These are phyloP conservation scores for Phellopilus nigrolimitatus DNA, from an alignment of 1,284 basidiomycete genomes.

Conservation along the genomic window DNA sequence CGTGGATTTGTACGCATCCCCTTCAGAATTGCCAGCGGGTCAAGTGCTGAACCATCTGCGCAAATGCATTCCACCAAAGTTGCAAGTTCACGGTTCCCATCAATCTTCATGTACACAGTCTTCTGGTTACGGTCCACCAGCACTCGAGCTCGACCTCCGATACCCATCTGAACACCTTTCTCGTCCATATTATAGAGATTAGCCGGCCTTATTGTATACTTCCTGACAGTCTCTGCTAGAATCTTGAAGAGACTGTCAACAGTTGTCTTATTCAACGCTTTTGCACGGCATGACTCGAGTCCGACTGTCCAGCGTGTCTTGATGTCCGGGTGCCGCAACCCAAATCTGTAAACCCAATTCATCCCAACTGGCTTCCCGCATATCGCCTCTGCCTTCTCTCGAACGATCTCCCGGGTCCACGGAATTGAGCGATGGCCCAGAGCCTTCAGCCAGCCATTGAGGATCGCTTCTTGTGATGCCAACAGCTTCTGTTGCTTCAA, in stretches of 20 bases:
- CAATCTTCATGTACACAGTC: background rate
- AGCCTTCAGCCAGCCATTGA: background rate
- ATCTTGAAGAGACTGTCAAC: slow-evolving; percentile 22
- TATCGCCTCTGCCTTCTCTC: too few relatives aligned
- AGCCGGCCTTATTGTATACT: slow-evolving; percentile 22
- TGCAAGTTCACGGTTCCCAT: slow-evolving; percentile 20
- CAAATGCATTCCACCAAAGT: slow-evolving; percentile 23
- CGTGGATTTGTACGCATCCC: slow-evolving; percentile 9
- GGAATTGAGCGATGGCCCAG: background rate
- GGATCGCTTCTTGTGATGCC: background rate
- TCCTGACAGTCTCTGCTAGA: slow-evolving; percentile 13
- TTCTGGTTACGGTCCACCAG: slow-evolving; percentile 10
- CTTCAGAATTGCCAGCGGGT: slow-evolving; percentile 18
- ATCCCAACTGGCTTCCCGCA: slow-evolving; percentile 1
- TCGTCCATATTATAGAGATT: slow-evolving; percentile 29
- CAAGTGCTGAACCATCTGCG: slow-evolving; percentile 15
- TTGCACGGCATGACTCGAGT: slow-evolving; percentile 20
- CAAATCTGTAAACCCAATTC: slow-evolving; percentile 13
- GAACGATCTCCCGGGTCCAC: background rate
- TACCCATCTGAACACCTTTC: slow-evolving; percentile 22
- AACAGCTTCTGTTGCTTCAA: background rate
- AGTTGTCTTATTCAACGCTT: slow-evolving; percentile 17
- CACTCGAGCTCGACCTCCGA: slow-evolving; percentile 1
- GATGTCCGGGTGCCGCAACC: slow-evolving; percentile 5
- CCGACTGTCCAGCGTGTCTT: slow-evolving; percentile 1